phyloP scores from a whole-genome alignment of 306 rosid species.

The Castanospermum australe region DNA sequence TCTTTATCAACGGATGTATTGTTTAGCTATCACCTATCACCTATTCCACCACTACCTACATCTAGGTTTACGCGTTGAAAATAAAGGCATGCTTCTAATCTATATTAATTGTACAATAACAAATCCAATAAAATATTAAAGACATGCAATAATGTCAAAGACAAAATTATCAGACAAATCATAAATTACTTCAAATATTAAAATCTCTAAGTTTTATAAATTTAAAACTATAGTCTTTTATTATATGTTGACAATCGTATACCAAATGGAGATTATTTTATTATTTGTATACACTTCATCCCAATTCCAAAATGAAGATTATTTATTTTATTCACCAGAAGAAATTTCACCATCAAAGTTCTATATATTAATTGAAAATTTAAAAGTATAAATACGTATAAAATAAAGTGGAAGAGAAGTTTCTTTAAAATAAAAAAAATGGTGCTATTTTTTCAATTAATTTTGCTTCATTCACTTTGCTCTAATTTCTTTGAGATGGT shows the following conservation, averaged over 20 bases:
- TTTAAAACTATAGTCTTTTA: background rate
- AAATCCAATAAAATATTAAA: background rate
- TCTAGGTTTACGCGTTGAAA: conserved; percentile 15
- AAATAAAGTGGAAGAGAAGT: background rate
- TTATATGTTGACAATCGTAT: conserved; percentile 3
- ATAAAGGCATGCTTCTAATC: too few species aligned
- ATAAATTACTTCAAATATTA: background rate
- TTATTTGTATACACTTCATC: background rate
- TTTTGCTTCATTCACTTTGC: background rate
- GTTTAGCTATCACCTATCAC: background rate
- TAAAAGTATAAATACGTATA: background rate
- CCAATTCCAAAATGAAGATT: background rate
- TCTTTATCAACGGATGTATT: conserved; percentile 4
- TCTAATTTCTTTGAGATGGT: background rate
- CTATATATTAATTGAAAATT: background rate
- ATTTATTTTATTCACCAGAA: background rate
- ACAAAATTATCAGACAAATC: conserved; percentile 24
- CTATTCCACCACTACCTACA: background rate
- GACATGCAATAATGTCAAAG: conserved; percentile 33
- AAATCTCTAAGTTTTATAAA: background rate
- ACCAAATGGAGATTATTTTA: conserved; percentile 11
- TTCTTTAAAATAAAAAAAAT: background rate
- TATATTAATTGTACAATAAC: background rate
- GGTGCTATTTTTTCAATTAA: background rate
- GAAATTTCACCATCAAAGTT: background rate